Evolutionary conservation across 176 grass and related monocot species (phyloP).

Genomic region (Hordeum marinum): DNA sequence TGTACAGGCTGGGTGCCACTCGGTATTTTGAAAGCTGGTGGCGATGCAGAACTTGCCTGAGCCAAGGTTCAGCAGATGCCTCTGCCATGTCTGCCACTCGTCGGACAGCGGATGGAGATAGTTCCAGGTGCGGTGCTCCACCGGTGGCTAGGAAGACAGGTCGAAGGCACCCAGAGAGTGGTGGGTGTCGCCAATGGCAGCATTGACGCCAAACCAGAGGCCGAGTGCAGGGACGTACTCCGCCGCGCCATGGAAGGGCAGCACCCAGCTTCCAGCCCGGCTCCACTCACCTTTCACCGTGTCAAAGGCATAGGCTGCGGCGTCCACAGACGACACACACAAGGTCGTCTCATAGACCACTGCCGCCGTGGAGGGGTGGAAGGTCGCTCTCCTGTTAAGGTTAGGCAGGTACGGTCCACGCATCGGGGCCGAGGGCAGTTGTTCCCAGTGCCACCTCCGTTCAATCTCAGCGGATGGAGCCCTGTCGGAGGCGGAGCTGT

Average conservation of each 20-base stretch:
- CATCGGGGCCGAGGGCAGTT: background rate
- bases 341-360: background rate
- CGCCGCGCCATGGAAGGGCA: background rate
- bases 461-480: background rate
- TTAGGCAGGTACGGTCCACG: too few species aligned
- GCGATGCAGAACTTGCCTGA: background rate
- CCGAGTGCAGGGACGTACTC: background rate
- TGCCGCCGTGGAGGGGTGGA: background rate
- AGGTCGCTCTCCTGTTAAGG: too few species aligned
- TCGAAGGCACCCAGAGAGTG: background rate
- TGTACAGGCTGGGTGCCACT: background rate
- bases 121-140: background rate
- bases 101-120: background rate
- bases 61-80: background rate
- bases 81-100: background rate
- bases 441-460: background rate
- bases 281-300: background rate
- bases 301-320: background rate
- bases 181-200: background rate
- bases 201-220: background rate
- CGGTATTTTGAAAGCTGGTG: background rate
- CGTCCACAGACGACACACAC: background rate
- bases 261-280: background rate
- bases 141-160: background rate
- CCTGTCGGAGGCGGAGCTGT: background rate